Evolutionary conservation across 1,139 yeast species (phyloP).

Genomic region (Saccharomycopsis phalli): DNA sequence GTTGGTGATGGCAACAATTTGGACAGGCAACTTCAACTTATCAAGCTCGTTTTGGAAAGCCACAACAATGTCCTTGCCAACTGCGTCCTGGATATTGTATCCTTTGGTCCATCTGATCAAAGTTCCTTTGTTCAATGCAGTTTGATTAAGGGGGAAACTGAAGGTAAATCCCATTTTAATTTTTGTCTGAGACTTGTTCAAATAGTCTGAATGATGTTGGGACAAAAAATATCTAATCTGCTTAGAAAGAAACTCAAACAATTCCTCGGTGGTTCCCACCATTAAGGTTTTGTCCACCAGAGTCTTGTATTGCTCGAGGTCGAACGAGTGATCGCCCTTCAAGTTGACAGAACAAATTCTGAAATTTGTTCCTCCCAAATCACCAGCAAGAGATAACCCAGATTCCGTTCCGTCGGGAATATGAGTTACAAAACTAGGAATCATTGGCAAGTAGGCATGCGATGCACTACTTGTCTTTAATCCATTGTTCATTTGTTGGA

Average conservation of each 20-base stretch:
- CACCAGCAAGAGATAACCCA: slow-evolving; percentile 75
- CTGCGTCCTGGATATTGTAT: slow-evolving; percentile 73
- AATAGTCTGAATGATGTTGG: slow-evolving; percentile 48
- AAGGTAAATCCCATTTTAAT: slow-evolving; percentile 86
- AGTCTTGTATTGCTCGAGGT: slow-evolving; percentile 63
- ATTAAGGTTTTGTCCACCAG: slow-evolving; percentile 65
- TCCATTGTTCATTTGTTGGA: slow-evolving; percentile 54
- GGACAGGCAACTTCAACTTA: slow-evolving; percentile 49
- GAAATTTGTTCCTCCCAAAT: slow-evolving; percentile 83
- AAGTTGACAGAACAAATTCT: slow-evolving; percentile 79
- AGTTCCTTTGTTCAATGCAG: slow-evolving; percentile 66
- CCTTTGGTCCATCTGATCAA: slow-evolving; percentile 95
- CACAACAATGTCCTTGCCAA: slow-evolving; percentile 72
- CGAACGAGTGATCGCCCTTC: slow-evolving; percentile 73
- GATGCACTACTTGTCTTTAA: slow-evolving; percentile 38
- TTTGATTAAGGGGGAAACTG: slow-evolving; percentile 85
- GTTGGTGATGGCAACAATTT: slow-evolving; percentile 81
- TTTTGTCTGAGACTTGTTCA: slow-evolving; percentile 25
- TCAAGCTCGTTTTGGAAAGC: slow-evolving; percentile 64
- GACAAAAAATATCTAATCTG: slow-evolving; percentile 55
- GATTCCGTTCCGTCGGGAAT: slow-evolving; percentile 76
- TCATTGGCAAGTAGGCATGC: slow-evolving; percentile 61
- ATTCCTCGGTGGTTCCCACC: slow-evolving; percentile 48
- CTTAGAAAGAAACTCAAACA: slow-evolving; percentile 67
- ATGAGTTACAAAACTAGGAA: slow-evolving; percentile 73